Percentiles rank a stretch among this genome's conserved stretches.
phyloP scores from a whole-genome alignment of 2,329 filamentous ascomycete genomes.

The Pseudogymnoascus sp. region DNA sequence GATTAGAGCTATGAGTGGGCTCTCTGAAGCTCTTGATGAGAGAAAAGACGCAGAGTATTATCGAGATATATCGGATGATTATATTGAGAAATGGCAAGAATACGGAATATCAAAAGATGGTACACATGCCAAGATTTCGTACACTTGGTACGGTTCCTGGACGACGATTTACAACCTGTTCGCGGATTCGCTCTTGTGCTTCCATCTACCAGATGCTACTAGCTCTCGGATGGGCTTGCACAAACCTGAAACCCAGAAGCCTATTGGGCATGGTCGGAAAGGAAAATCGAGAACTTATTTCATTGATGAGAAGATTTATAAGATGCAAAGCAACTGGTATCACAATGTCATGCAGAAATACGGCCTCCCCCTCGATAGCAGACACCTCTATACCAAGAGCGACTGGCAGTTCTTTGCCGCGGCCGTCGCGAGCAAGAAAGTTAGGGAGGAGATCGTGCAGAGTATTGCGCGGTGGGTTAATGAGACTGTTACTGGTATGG shows the following conservation, averaged over 20 bases:
- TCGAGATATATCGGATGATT: slow-evolving; percentile 52
- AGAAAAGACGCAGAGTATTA: slow-evolving; percentile 50
- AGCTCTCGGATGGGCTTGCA: neutral
- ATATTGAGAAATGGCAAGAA: slow-evolving; percentile 59
- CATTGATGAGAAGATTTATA: slow-evolving; percentile 69
- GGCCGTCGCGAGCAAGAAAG: slow-evolving; percentile 62
- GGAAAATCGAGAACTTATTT: slow-evolving; percentile 41
- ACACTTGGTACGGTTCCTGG: slow-evolving; percentile 69
- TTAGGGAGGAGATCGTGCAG: slow-evolving; percentile 64
- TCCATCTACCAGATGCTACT: slow-evolving; percentile 44
- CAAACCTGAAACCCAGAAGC: slow-evolving; percentile 20
- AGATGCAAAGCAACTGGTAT: slow-evolving; percentile 76
- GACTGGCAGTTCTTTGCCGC: slow-evolving; percentile 91
- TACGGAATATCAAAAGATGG: slow-evolving; percentile 58
- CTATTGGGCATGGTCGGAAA: slow-evolving; percentile 21
- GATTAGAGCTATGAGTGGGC: slow-evolving; percentile 67
- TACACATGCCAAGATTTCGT: slow-evolving; percentile 61
- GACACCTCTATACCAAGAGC: slow-evolving; percentile 79
- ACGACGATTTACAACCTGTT: slow-evolving; percentile 67
- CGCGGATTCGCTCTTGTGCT: slow-evolving; percentile 68
- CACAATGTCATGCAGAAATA: slow-evolving; percentile 70
- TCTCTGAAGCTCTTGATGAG: slow-evolving; percentile 51
- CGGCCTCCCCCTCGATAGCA: slow-evolving; percentile 72
- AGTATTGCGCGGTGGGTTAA: slow-evolving; percentile 76
- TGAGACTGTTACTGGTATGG: slow-evolving; percentile 61